These are phyloP conservation scores for Saksenaea oblongispora DNA, from an alignment of 371 early-diverging fungal species.

Conservation along the genomic window DNA sequence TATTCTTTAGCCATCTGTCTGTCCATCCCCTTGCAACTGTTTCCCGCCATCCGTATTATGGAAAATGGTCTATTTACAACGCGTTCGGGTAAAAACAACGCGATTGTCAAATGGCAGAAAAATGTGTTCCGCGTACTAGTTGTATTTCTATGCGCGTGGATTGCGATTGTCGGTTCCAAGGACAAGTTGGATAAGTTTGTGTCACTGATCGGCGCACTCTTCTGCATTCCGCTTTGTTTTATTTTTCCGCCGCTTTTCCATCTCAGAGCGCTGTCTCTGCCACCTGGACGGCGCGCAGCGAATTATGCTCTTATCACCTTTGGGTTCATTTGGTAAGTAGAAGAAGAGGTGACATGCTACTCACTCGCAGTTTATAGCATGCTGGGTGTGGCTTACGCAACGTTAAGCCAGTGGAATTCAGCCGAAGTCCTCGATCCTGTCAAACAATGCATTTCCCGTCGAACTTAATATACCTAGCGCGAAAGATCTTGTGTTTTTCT, in stretches of 20 bases:
- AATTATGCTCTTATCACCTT: conserved; percentile 66
- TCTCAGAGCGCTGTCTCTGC: conserved; percentile 58
- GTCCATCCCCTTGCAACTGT: conserved; percentile 82
- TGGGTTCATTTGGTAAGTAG: conserved; percentile 66
- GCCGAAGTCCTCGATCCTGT: conserved; percentile 44
- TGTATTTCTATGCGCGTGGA: conserved; percentile 64
- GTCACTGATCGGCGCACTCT: conserved; percentile 68
- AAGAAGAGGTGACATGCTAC: not conserved
- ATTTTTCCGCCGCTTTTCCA: conserved; percentile 88
- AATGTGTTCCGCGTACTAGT: conserved; percentile 75
- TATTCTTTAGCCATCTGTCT: conserved; percentile 88
- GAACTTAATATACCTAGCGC: conserved; percentile 19
- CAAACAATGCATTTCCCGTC: conserved; percentile 40
- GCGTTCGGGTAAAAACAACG: conserved; percentile 66
- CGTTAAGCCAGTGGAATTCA: conserved; percentile 46
- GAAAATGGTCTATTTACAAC: conserved; percentile 71
- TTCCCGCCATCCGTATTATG: conserved; percentile 85
- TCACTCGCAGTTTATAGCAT: conserved; percentile 22
- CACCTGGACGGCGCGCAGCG: conserved; percentile 32
- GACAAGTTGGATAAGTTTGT: conserved; percentile 85
- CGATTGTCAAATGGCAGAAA: conserved; percentile 86
- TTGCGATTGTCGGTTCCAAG: conserved; percentile 73
- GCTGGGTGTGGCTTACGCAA: conserved; percentile 32
- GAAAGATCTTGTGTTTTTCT: not conserved
- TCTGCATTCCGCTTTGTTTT: conserved; percentile 71